Evolutionary conservation across 805 yeast genomes (phyloP).

Genomic region (Teunomyces barrocoloradensis): DNA sequence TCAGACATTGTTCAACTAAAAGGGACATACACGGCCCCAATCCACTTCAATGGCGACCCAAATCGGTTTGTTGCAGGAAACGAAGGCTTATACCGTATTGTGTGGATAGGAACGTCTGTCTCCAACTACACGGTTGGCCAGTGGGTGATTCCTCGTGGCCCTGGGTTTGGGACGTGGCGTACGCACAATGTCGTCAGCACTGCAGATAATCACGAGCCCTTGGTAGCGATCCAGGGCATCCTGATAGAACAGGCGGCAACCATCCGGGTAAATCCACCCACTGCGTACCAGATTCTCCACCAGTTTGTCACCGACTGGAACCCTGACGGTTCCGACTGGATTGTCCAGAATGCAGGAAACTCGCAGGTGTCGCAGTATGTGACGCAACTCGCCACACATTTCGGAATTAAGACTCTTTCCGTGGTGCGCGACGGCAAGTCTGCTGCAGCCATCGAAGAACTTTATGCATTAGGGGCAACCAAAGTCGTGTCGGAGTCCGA

Average conservation of each 20-base stretch:
- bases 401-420: constrained; percentile 26
- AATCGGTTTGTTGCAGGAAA: constrained; percentile 19
- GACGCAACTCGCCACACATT: constrained; percentile 25
- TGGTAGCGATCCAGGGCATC: constrained; percentile 4
- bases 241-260: constrained; percentile 20
- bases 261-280: constrained; percentile 18
- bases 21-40: constrained; percentile 84
- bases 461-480: constrained; percentile 30
- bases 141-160: constrained; percentile 16
- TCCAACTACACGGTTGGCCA: constrained; percentile 14
- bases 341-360: constrained; percentile 33
- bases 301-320: constrained; percentile 19
- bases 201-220: constrained; percentile 6
- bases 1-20: constrained; percentile 83
- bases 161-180: constrained; percentile 24
- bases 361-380: constrained; percentile 32
- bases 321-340: constrained; percentile 25
- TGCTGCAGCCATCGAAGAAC: constrained; percentile 18
- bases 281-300: constrained; percentile 20
- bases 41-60: constrained; percentile 1
- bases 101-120: constrained; percentile 14
- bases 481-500: constrained; percentile 28
- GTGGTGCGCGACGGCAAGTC: constrained; percentile 30
- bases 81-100: constrained; percentile 20
- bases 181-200: constrained; percentile 17